Base-by-base conservation (phyloP, 1,284 basidiomycete genomes). In the Stereum hirsutum region DNA sequence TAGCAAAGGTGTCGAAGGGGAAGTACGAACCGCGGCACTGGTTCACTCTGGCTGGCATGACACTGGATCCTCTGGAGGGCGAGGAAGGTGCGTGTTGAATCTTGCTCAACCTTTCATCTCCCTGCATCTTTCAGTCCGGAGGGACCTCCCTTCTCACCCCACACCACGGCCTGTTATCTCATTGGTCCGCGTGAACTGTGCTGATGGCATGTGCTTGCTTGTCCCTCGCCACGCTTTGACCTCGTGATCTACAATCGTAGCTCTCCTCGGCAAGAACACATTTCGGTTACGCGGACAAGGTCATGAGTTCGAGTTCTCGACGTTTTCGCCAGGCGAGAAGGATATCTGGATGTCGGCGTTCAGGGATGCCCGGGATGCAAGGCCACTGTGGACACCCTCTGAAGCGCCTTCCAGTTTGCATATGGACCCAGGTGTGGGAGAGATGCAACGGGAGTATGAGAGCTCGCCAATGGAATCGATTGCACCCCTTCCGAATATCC, bases 11-110 rank as follows among this genome's bases (percentile, higher is more conserved):
- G 41, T 69, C 73, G 51, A 91, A 89, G 63, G 73, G 78, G 36
- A 59, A 60, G 20, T 96, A 95, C 56, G 90, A 94, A 55, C 80
- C 89, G 8, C 76, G 74, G 45, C 85, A 93, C 57, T 96, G 89
- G 85, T 82, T 96, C 53, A 75, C 81, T 31, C 64, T 95, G 33
- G 68, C 70, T 41, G 75, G 75, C 50, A 20, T 23, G 40, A 77
- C 83, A 44, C 54, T 91, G 35, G 66, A 74, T n/a, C 86, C 89
- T 51, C 68, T 78, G 12, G 74, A 72, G 32, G 78, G 81, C 41
- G 80, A 82, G 60, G 74, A 79, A 63, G 74, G 81, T 83, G 54
- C 49, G 39, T 30, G 4, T 31, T 19, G 33, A 2, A 19, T 14
- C 74, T 66, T 26, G 17, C 44, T 20, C 24, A 11, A 25, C 27